These are phyloP conservation scores for Paraphoma sp. DNA, from an alignment of 2,329 filamentous ascomycete species.

Conservation along the genomic window DNA sequence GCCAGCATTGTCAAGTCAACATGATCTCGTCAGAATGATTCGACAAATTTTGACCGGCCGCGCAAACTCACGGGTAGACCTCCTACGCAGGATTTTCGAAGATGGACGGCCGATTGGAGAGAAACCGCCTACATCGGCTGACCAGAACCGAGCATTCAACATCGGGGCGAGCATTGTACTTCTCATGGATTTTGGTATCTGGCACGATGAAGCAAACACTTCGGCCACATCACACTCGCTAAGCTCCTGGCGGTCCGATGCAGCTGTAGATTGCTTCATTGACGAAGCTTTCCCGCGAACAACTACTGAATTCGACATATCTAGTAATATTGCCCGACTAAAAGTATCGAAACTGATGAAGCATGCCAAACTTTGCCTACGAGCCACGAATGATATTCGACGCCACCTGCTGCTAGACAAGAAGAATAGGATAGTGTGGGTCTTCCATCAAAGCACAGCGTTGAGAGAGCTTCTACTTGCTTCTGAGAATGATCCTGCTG, in stretches of 20 bases:
- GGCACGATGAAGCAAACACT: not conserved
- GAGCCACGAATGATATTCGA: slow-evolving; percentile 4
- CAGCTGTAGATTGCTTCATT: not conserved
- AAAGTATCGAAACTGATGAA: not conserved
- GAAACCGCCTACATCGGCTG: not conserved
- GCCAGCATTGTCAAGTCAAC: not conserved
- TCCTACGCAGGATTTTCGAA: not conserved
- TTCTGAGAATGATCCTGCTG: not conserved
- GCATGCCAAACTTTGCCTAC: not conserved
- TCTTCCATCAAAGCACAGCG: slow-evolving; percentile 10
- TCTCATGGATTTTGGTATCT: not conserved
- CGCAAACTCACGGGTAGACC: not conserved
- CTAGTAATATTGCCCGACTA: not conserved
- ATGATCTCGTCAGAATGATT: not conserved
- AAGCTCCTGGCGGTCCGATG: not conserved
- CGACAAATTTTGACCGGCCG: not conserved
- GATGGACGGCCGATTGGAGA: not conserved
- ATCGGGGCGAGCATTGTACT: not conserved
- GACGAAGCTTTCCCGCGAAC: not conserved
- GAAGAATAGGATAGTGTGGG: not conserved
- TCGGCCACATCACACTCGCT: not conserved
- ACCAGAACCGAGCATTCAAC: not conserved
- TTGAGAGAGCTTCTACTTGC: not conserved
- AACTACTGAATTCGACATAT: not conserved
- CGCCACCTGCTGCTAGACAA: slow-evolving; percentile 3